Evolutionary conservation across 441 rosid species (phyloP).

Genomic region (Metrosideros polymorpha): DNA sequence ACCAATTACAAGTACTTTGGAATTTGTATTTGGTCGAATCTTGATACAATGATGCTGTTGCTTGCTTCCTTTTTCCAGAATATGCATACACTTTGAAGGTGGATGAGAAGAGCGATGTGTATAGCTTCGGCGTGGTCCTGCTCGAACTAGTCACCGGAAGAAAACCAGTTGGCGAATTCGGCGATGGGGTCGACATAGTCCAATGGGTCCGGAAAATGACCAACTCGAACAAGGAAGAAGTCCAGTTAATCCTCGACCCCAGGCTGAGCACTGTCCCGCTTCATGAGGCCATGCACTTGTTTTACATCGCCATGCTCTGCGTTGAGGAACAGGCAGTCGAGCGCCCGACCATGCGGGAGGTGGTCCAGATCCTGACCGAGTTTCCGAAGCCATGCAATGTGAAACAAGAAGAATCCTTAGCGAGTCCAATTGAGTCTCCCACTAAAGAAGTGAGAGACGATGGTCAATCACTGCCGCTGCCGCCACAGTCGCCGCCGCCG

Average conservation of each 20-base stretch:
- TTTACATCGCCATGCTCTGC: background rate
- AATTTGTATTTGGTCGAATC: background rate
- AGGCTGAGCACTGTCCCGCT: background rate
- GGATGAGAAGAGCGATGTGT: constrained; percentile 98
- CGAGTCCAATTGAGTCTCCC: background rate
- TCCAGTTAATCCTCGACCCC: constrained; percentile 36
- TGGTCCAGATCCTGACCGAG: background rate
- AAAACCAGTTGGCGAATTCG: constrained; percentile 93
- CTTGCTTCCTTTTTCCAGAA: constrained; percentile 30
- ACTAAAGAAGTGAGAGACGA: background rate
- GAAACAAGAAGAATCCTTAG: background rate
- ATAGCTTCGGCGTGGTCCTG: constrained; percentile 91
- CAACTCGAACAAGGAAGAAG: constrained; percentile 78
- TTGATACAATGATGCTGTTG: background rate
- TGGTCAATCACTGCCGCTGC: background rate
- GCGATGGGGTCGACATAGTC: constrained; percentile 93
- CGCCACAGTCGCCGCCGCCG: background rate
- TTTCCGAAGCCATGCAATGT: background rate
- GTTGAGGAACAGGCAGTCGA: background rate
- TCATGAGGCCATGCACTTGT: background rate
- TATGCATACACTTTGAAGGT: constrained; percentile 94
- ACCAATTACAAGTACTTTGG: background rate
- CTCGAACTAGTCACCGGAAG: constrained; percentile 75
- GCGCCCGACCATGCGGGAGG: constrained; percentile 1
- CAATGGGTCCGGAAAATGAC: constrained; percentile 95